Base-by-base conservation (phyloP, 306 rosid species). In the Mucuna pruriens region DNA sequence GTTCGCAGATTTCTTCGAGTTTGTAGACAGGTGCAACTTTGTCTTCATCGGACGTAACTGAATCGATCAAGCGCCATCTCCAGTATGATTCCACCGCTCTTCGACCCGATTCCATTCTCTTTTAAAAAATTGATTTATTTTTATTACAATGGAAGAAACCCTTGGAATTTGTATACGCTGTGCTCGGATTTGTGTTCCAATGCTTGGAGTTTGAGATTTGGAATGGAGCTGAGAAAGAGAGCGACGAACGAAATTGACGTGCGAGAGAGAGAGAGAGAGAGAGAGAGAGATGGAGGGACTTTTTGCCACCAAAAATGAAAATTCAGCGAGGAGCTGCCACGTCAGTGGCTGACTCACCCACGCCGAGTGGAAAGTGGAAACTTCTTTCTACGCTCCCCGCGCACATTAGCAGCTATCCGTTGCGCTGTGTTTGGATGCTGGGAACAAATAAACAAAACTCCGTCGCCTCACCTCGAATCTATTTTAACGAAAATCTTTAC, bases 301-400 rank as follows among this genome's bases (percentile, higher is more conserved):
- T 64, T 64, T 64, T 34, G 46, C 15, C 71, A 60, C 67, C 19
- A 26, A 26, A 33, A 16, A 10, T 8, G 22, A 22, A 40, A 42
- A 20, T 36, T 68, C 51, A 34, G 15, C 71, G 15, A 64, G 46
- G 46, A 34, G 12, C 0, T 42, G 54, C 52, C 74, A 44, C 34
- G 75, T 70, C 58, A 25, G 2, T 15, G 7, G 75, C 75, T 42
- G 57, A 70, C 75, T 70, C 39, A 44, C 40, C 58, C 58, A 22
- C 13, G 20, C 72, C 17, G 13, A 6, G 31, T 9, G 17, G 34
- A 69, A 70, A 6, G 31, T 9, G 17, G 34, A 69, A 70, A 70
- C 58, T 45, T 45, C 13, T 2, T 44, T 15, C 58, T 68, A 6
- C 74, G 20, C 36, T 0, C 20, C 54, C 6, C 15, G 75, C 39